Base-by-base conservation (phyloP, 176 grass and related monocot genomes). In the Poa pratensis region DNA sequence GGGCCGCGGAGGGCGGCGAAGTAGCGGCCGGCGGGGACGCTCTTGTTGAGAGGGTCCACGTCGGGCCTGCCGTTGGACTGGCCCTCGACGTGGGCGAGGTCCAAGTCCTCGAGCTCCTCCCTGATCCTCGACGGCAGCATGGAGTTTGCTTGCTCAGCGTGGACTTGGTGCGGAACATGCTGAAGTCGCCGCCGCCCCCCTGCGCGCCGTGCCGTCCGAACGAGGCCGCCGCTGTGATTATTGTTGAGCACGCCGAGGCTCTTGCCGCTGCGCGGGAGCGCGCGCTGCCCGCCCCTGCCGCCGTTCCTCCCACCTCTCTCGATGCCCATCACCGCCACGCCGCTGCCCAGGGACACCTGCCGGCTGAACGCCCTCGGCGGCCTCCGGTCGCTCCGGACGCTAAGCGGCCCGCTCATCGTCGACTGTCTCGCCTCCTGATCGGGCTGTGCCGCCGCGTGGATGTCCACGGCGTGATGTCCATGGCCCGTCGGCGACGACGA, bases 1-100 rank as follows among this genome's bases (percentile, higher is more conserved):
- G 96, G 96, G 57, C 96, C 96, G 7, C 93, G 91, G 69, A 98
- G 96, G 1, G 96, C 96, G 60, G 96, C 96, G 76, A 98, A 98
- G 88, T 98, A 98, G 58, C 93, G 84, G 75, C 93, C 93, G 18
- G 93, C 96, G 11, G 95, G 92, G 61, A 97, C 95, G 84, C 92
- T 97, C 84, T 52, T 89, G 89, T 89, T 94, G 42, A 97, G 86
- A 40, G 88, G 88, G n/a, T 93, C 92, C 16, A 93, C 95, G 11
- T 77, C 68, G 13, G 53, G 48, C 52, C 59, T 17, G 71, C n/a
- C 69, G 85, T 7, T 51, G 40, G 90, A 49, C 20, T 62, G 79
- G 52, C 83, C 89, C 61, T 97, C 91, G 11, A 73, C 69, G 82
- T 89, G 75, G 37, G 84, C 82, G 37, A 82, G 59, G 9, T 94